phyloP scores from a whole-genome alignment of 1,139 yeast genomes.

The Kodamaea sp. region DNA sequence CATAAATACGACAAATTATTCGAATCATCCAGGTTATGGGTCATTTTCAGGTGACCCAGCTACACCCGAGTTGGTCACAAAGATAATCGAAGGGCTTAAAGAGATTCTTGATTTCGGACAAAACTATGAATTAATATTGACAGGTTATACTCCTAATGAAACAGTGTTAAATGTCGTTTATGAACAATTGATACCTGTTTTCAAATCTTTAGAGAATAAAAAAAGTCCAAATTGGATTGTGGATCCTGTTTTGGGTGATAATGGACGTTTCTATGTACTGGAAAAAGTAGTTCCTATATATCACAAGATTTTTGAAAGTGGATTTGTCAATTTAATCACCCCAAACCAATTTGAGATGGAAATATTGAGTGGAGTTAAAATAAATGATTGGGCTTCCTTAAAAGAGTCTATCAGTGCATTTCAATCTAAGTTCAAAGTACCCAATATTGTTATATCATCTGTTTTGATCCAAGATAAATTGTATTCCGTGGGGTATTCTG shows the following conservation, averaged over 20 bases:
- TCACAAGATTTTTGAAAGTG: slow-evolving; percentile 22
- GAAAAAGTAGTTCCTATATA: slow-evolving; percentile 31
- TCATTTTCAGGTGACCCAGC: slow-evolving; percentile 23
- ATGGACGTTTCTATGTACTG: slow-evolving; percentile 36
- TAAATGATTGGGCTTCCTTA: slow-evolving; percentile 22
- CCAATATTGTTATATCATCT: slow-evolving; percentile 35
- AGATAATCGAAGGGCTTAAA: slow-evolving; percentile 23
- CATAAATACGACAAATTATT: slow-evolving; percentile 72
- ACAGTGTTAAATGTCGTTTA: slow-evolving; percentile 48
- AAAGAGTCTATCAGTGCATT: slow-evolving; percentile 21
- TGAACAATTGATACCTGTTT: slow-evolving; percentile 28
- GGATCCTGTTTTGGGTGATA: slow-evolving; percentile 43
- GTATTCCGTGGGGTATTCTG: slow-evolving; percentile 33
- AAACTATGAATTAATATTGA: slow-evolving; percentile 57
- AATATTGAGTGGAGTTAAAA: slow-evolving; percentile 22
- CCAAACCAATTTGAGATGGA: slow-evolving; percentile 45
- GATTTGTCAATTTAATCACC: slow-evolving; percentile 31
- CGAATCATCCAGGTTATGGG: slow-evolving; percentile 85
- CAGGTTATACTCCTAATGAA: slow-evolving; percentile 71
- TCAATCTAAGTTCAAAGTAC: slow-evolving; percentile 20
- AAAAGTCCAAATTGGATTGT: slow-evolving; percentile 31
- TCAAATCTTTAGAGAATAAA: slow-evolving; percentile 10
- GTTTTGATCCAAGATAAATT: slow-evolving; percentile 26
- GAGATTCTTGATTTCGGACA: slow-evolving; percentile 22
- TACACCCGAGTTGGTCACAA: slow-evolving; percentile 18